Base-by-base conservation (phyloP, 768 basidiomycete genomes). In the Lentinula raphanica region DNA sequence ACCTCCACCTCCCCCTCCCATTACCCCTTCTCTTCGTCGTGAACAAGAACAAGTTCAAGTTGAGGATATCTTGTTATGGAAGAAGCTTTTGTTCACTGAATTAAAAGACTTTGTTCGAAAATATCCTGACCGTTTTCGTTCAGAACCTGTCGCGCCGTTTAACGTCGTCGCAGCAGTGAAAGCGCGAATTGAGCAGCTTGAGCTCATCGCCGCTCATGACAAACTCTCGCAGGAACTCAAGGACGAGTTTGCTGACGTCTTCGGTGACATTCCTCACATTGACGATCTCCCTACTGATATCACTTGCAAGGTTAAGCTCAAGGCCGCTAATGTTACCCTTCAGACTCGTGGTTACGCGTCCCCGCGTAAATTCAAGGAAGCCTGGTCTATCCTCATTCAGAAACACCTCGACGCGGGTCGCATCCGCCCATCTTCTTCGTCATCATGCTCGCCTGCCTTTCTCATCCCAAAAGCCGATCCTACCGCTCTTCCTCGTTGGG, bases 401-500 rank as follows among this genome's bases (percentile, higher is more conserved):
- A 62, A 68, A 2, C 72, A 75, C 31, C 60, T 75, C 0, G 66
- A 58, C 3, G 66, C 68, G 2, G 71, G 74, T 0, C 57, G 66
- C 0, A 63, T 76, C 0, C 58, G 64, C 0, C 68, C 66, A 0
- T 76, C 72, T 0, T 50, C 49, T 0, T 68, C 67, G 0, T 21
- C 50, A 1, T 68, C 62, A 45, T 67, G 68, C 0, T 77, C 69
- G 0, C 74, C 70, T 0, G 62, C 66, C 0, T 75, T 73, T 40
- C 60, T 76, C 0, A 67, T 74, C 1, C 69, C 71, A 0, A 76
- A 73, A 49, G 42, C 68, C 0, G 72, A 76, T 29, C 66, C 65
- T 0, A 58, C 53, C 0, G 67, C 59, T 0, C 50, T 70, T 0
- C 72, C 70, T 0, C 58, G 60, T 0, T 70, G 66, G 72, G 68